Base-by-base conservation (phyloP, 2,329 filamentous ascomycete species). In the Ophiocordyceps camponoti-floridani region DNA sequence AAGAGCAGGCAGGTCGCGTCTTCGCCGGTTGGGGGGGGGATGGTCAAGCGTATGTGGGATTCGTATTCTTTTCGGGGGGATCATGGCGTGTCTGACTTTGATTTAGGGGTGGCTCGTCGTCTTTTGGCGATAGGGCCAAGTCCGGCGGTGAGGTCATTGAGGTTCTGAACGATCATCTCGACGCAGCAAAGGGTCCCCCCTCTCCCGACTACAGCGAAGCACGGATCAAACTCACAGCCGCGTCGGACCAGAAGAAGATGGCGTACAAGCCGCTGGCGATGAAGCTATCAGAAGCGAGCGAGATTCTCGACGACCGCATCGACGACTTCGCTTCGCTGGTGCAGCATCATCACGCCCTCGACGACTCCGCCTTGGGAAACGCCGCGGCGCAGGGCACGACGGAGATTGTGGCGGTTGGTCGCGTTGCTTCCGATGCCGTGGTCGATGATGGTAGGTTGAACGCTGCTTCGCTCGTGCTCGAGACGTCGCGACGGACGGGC, bases 271-370 rank as follows among this genome's bases (percentile, higher is more conserved):
- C 87, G 2, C 80, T 96, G 70, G 82, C 85, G 2, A 94, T 96
- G 87, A 94, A 94, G 56, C 70, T 91, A 7, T 88, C 85, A 5
- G 88, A 95, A 58, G 79, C 86, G 0, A 94, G 89, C 4, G 88
- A 94, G 60, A 84, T 94, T 41, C 72, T 96, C 8, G 91, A 98
- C 62, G 89, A 96, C 62, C 75, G 87, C 53, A 95, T 98, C 65
- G 87, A 96, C 54, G 86, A 88, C 49, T 94, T 95, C 55, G 72
- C 77, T 47, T 65, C 68, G n/a, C 61, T 87, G 2, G 70, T 94
- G 5, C 79, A 84, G 62, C 75, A 81, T 46, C 70, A 87, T 51
- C 76, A 94, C 60, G 68, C 74, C 13, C 67, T 94, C 6, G 84
- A 91, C 16, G 81, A 91, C 47, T 73, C 75, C 16, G 82, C 77